phyloP scores from a whole-genome alignment of 2,329 filamentous ascomycete species.

The Pseudogymnoascus sp. region DNA sequence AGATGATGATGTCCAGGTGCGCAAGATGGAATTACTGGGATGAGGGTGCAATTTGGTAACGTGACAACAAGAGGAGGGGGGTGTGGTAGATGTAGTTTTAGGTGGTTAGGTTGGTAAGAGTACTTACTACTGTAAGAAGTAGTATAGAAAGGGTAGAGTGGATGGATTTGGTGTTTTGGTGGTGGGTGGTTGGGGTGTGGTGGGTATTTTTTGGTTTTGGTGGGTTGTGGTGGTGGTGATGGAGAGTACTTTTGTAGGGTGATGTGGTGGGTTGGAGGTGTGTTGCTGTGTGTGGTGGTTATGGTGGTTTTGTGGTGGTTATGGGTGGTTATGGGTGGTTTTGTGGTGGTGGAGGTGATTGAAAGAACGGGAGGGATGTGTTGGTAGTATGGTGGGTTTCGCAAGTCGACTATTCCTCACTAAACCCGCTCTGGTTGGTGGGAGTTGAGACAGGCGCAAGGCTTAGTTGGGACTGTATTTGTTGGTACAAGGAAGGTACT shows the following conservation, averaged over 20 bases:
- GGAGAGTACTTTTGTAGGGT: not conserved
- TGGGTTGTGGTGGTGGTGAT: not conserved
- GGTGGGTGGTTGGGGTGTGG: constrained; percentile 11
- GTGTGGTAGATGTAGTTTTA: not conserved
- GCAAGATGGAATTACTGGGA: constrained; percentile 5
- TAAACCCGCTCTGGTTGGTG: not conserved
- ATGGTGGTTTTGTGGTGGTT: not conserved
- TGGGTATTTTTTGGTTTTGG: not conserved
- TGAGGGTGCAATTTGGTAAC: constrained; percentile 8
- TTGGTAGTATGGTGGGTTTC: not conserved
- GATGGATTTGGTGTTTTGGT: constrained; percentile 14
- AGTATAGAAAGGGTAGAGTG: not conserved
- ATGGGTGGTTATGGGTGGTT: not conserved
- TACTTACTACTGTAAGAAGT: too few species aligned
- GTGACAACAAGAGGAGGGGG: constrained; percentile 1
- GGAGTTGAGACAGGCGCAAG: constrained; percentile 1
- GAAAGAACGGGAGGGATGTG: constrained; percentile 1
- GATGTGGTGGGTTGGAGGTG: not conserved
- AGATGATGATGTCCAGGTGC: constrained; percentile 3
- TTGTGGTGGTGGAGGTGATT: constrained; percentile 7
- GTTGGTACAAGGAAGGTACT: not conserved
- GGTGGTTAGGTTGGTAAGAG: constrained; percentile 10
- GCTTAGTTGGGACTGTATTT: not conserved
- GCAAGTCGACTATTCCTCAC: not conserved
- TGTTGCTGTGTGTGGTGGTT: not conserved